Base-by-base conservation (phyloP, 139 green algal genomes). In the Picochlorum sp. region DNA sequence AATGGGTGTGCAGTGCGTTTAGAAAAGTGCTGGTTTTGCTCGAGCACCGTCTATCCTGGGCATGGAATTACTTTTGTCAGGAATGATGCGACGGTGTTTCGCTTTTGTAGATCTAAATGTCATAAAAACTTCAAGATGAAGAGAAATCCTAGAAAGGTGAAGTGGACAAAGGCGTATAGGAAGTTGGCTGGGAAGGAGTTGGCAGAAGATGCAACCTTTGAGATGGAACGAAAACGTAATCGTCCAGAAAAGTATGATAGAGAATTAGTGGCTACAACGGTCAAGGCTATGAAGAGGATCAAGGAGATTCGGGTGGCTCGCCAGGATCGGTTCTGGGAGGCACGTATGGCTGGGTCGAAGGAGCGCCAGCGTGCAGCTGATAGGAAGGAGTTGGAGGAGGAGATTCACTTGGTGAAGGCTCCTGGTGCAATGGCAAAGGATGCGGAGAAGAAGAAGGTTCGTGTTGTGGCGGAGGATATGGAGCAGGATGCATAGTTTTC, bases 81-180 rank as follows among this genome's bases (percentile, higher is more conserved):
- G 37, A 98, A 98, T 56, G 93, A 98, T 67, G 84, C 84, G 30
- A 83, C 83, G 5, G 38, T 92, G 4, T 99, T 99, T 78, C 77
- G 80, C 6, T 99, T 99, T 66, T 99, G 94, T 78, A 80, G 94
- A 14, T 89, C 77, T 57, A 99, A 99, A 61, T 99, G 94, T 81
- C 92, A 98, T 78, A 96, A 94, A 57, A 99, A 98, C 83, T 99
- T 99, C 78, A 98, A 98, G 80, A 97, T 98, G 91, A 99, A 98
- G 84, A 84, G 94, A 21, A 98, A 98, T 65, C 94, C 94, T 2
- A 76, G 94, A 16, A 99, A 98, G 75, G 87, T 97, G 16, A 82
- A 84, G 38, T 98, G 92, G 92, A 98, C 92, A 9, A 98, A 98
- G 75, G 92, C 92, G 0, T 96, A 95, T 78, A 77, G 94, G 21